Evolutionary conservation across 352 stramenopile species (phyloP), one percentile per base, ranked within the genome.

Genomic region (Blastocystis sp.): DNA sequence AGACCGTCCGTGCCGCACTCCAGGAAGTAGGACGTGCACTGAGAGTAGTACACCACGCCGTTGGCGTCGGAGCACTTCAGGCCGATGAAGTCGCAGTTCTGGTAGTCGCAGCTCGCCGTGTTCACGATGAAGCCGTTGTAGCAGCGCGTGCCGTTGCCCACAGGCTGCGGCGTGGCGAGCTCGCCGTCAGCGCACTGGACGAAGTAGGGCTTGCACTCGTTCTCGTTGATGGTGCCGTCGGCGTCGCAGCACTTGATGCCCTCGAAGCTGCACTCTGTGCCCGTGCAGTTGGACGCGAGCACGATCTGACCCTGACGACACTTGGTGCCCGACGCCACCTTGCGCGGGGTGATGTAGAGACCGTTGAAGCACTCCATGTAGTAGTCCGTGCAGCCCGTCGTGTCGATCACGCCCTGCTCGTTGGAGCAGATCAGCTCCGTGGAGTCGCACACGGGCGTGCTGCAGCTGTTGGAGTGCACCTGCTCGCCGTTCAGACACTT

Each of bases 11-110:
- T 35, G 21, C 24, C 60, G 41, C 79, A 89, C 45, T 89, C 59
- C 59, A 80, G 12, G 79, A 89, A 89, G 59, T 79, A 89, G 33
- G 35, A 39, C 6, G 79, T 89, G 60, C 79, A 89, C 35, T 74
- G 31, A 6, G 35, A 51, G 29, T 51, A 62, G 50, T 45, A 80
- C 26, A 80, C 63, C 13, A 77, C 51, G 21, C 79, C 79, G 39
- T 89, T 80, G 55, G 63, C 79, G 29, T 89, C 67, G 10, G 29
- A 62, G 60, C 79, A 89, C 67, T 80, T 77, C 16, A 89, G 55
- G 24, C 79, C 79, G 6, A 29, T 51, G 26, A 89, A 89, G 51
- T 80, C 67, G 60, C 79, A 89, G 35, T 89, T 26, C 55, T 85
- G 41, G 37, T 85, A 67, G 31, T 16, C 33, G 33, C 79, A 89